Evolutionary conservation across 768 basidiomycete genomes (phyloP), one percentile per base, ranked within the genome.

Genomic region (Boletus coccyginus): DNA sequence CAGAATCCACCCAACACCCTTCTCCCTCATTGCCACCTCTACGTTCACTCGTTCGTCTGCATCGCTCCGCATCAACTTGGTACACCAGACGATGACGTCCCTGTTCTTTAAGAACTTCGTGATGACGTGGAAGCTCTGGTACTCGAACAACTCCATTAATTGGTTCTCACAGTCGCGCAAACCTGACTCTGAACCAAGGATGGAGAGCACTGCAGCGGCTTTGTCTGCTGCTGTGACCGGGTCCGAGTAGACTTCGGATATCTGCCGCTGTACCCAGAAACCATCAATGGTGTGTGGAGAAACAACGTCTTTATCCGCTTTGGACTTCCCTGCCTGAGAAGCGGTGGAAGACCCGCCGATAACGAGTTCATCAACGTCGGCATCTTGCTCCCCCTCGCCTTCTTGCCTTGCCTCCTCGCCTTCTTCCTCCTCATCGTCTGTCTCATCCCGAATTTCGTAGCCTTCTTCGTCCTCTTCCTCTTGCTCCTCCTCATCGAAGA

Each of bases 21-120:
- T 96, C 77, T 98, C 96, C 44, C 96, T 81, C 97, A 99, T 99
- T 0, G 93, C 93, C 5, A 98, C 96, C 73, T 98, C 96, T 39
- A 97, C 84, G 66, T 98, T 92, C 42, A 95, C 84, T 45, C 89
- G 83, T 69, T 93, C 92, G 44, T 98, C 89, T 0, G 90, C 90
- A 63, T 88, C 86, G 52, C 88, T 89, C 27, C 96, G 84, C 73
- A 93, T 90, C 48, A 98, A 82, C 73, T 95, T 95, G 46, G 97
- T 99, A 65, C 94, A 97, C 97, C 97, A 99, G 0, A 98, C 94
- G 47, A 98, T 79, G 55, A 93, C 89, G 50, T 99, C 97, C 53
- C 95, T 85, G 76, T 98, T 98, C 74, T 94, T 94, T 69, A 96
- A 82, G 66, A 98, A 89, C 57, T 86, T 88, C 16, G 88, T 87